Evolutionary conservation across 2,329 filamentous ascomycete species (phyloP).

Genomic region (Stachybotrys echinatus): DNA sequence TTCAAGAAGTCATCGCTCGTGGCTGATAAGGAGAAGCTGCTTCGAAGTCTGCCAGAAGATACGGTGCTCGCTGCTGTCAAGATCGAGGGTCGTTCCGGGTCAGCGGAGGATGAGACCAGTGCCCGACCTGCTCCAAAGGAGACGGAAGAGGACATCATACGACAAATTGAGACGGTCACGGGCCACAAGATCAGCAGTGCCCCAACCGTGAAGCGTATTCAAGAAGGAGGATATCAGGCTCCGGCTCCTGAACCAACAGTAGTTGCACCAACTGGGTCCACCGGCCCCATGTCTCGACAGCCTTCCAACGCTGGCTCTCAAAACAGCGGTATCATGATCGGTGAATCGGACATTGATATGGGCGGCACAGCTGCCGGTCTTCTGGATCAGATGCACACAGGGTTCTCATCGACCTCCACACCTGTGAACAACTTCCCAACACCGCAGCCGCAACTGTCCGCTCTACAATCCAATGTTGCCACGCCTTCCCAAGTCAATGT

Average conservation of each 20-base stretch:
- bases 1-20: conserved; percentile 67
- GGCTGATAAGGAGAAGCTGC: conserved; percentile 67
- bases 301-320: conserved; percentile 51
- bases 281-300: conserved; percentile 42
- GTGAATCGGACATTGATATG: conserved; percentile 61
- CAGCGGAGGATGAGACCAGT: conserved; percentile 40
- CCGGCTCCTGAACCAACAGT: conserved; percentile 40
- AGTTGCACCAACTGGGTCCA: conserved; percentile 22
- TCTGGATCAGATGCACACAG: conserved; percentile 65
- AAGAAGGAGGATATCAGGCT: conserved; percentile 73
- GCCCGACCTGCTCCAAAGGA: conserved; percentile 35
- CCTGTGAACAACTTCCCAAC: conserved; percentile 56
- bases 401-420: conserved; percentile 54
- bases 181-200: conserved; percentile 61
- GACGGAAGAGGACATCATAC: conserved; percentile 67
- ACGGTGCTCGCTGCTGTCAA: conserved; percentile 57
- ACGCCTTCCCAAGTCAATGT: conserved; percentile 48
- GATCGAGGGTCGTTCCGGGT: conserved; percentile 52
- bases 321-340: conserved; percentile 48
- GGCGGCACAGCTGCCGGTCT: conserved; percentile 57
- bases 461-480: conserved; percentile 48
- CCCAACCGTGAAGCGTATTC: conserved; percentile 62
- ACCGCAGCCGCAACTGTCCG: conserved; percentile 54
- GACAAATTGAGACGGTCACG: conserved; percentile 67
- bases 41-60: conserved; percentile 61